A percentile compares a stretch with the other conserved stretches of the same genome.
phyloP scores from a whole-genome alignment of 306 rosid genomes.

The Trifolium pratense region DNA sequence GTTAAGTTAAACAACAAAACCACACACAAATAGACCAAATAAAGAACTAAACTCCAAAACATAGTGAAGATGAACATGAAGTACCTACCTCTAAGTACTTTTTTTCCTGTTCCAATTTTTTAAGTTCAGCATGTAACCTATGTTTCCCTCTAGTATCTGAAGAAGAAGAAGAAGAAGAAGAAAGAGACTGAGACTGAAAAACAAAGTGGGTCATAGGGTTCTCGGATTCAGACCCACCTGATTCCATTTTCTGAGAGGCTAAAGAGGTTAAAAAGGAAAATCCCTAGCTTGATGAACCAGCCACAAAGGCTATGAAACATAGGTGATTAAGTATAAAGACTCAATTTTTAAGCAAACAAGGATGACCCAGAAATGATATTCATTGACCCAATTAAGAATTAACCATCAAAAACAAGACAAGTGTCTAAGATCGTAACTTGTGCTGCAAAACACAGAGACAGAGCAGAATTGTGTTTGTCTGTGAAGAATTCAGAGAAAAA shows the following conservation, averaged over 20 bases:
- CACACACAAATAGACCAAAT: neutral
- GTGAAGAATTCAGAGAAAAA: neutral
- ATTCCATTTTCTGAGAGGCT: constrained; percentile 60
- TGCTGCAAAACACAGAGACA: constrained; percentile 31
- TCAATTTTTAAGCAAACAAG: constrained; percentile 33
- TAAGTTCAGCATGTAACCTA: constrained; percentile 84
- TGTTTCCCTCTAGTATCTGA: constrained; percentile 92
- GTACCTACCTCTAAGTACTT: constrained; percentile 74
- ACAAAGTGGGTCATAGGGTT: constrained; percentile 65
- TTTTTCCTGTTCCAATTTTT: constrained; percentile 89
- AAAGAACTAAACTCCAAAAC: constrained; percentile 26
- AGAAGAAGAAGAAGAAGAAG: neutral
- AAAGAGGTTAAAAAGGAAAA: neutral
- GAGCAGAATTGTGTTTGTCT: neutral
- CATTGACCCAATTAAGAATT: constrained; percentile 8
- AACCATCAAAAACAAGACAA: constrained; percentile 32
- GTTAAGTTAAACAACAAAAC: no score
- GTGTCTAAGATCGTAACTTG: constrained; percentile 34
- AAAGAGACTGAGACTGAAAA: constrained; percentile 56
- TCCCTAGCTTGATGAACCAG: no score
- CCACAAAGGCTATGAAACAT: constrained; percentile 1
- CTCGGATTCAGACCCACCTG: constrained; percentile 68
- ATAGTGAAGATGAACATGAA: constrained; percentile 15
- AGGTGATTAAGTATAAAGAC: constrained; percentile 31
- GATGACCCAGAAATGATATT: constrained; percentile 44